Evolutionary conservation across 1,139 yeast species (phyloP), one percentile per base, ranked within the genome.

Genomic region (Suhomyces bribrorum): DNA sequence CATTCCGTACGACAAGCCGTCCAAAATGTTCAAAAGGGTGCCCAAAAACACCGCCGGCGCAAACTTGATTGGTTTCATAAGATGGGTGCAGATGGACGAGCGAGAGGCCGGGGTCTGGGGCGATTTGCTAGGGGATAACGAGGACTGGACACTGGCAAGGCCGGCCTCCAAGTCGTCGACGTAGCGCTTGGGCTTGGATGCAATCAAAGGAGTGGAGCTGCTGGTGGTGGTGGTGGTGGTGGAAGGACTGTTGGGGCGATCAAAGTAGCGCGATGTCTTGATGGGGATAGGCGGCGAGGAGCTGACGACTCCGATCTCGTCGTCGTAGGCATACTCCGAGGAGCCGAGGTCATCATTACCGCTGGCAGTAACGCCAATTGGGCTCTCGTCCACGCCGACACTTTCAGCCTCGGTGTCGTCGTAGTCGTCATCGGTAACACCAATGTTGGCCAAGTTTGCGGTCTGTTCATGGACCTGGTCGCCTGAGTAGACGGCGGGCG

Each of bases 1-100:
- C 97, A 92, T 90, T 32, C 98, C 98, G 58, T 92, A 92, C 0
- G 96, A 88, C 36, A 92, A 72, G 0, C 96, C 98, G 62, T 92
- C 98, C 38, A 92, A 74, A 35, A 92, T 85, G 56, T 92, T 92
- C 33, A 92, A 69, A 33, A 92, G 64, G 0, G 89, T 73, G 0
- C 98, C 98, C 29, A 92, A 66, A 32, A 88, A 76, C 5, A 90
- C 96, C 0, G 96, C 83, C 0, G 95, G 94, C 2, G 81, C 41
- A 52, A 75, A 81, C n/a, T 66, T 49, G 3, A 75, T 41, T 0
- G 84, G 83, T 45, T 59, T 62, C 4, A 58, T 28, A 5, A 73
- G 27, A 20, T 20, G 4, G 4, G 28, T 45, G 43, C 37, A 47
- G 45, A 32, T 54, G 56, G 23, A 53, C 18, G 29, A 41, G 39